Evolutionary conservation across 306 rosid genomes (phyloP).

Genomic region (Urtica urens): DNA sequence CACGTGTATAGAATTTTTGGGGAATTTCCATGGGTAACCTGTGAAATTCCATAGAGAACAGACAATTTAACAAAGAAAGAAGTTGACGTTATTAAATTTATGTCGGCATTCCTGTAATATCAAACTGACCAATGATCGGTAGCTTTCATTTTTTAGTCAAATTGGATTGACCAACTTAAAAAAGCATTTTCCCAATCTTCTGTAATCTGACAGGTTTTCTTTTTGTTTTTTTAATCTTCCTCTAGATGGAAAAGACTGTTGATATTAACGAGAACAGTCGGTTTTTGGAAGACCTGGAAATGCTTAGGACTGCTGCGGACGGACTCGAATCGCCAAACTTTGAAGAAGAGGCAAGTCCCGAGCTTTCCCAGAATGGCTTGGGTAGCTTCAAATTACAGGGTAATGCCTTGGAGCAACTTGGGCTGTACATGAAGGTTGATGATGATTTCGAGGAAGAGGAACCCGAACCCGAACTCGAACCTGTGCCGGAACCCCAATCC

Average conservation of each 20-base stretch:
- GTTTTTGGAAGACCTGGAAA: conserved; percentile 71
- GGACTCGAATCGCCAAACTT: conserved; percentile 40
- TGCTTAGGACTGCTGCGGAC: conserved; percentile 45
- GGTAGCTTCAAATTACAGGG: conserved; percentile 64
- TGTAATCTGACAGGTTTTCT: conserved; percentile 9
- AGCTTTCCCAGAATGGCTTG: conserved; percentile 35
- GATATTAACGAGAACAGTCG: conserved; percentile 74
- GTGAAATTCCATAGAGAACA: too few species aligned
- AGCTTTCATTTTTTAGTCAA: too few species aligned
- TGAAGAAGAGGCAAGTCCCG: conserved; percentile 45
- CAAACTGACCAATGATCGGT: too few species aligned
- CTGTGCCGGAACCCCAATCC: conserved; percentile 32
- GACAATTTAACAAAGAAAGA: too few species aligned
- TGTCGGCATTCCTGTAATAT: too few species aligned
- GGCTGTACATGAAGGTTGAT: conserved; percentile 69
- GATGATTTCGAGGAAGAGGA: conserved; percentile 79
- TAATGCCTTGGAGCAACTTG: conserved; percentile 67
- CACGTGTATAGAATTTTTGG: too few species aligned
- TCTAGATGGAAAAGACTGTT: conserved; percentile 84
- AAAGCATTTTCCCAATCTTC: conserved; percentile 4
- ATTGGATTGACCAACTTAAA: too few species aligned
- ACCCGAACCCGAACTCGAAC: conserved; percentile 13
- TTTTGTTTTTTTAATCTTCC: too few species aligned
- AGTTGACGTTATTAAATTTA: too few species aligned
- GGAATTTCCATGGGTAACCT: too few species aligned